Evolutionary conservation across 176 grass and related monocot species (phyloP).

Genomic region (Paspalum vaginatum): DNA sequence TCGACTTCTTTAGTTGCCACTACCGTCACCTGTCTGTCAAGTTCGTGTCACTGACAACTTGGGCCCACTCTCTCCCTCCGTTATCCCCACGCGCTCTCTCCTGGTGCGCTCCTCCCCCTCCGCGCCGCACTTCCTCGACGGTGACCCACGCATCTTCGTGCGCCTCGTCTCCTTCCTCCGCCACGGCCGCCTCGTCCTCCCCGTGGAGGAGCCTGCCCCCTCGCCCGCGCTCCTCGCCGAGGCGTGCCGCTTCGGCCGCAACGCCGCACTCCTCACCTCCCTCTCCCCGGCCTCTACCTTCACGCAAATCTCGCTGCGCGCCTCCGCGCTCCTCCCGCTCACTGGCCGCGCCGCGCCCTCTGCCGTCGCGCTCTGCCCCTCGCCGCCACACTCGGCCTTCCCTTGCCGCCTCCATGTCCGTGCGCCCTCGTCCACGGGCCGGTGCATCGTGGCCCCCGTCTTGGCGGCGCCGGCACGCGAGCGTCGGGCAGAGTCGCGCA

Average conservation of each 20-base stretch:
- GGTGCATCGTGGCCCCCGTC: too few species aligned
- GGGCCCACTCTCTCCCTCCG: conserved; percentile 69
- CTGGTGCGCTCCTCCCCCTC: conserved; percentile 31
- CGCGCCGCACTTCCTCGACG: conserved; percentile 66
- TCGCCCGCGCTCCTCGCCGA: conserved; percentile 57
- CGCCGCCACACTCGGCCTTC: conserved; percentile 34
- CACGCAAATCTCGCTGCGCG: conserved; percentile 50
- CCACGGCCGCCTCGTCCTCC: conserved; percentile 43
- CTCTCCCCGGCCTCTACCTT: conserved; percentile 49
- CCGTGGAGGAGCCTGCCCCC: conserved; percentile 15
- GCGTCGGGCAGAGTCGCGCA: too few species aligned
- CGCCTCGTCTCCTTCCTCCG: conserved; percentile 77
- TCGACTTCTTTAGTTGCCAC: too few species aligned
- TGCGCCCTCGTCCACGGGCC: too few species aligned
- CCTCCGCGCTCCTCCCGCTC: conserved; percentile 49
- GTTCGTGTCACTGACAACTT: too few species aligned
- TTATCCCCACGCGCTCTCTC: conserved; percentile 61
- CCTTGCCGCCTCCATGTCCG: too few species aligned
- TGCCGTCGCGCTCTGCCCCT: conserved; percentile 40
- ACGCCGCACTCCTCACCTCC: conserved; percentile 43
- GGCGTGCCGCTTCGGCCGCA: conserved; percentile 57
- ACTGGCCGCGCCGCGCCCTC: conserved; percentile 52
- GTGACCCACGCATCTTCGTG: conserved; percentile 69
- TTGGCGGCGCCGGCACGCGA: too few species aligned
- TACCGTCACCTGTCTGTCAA: too few species aligned